Evolutionary conservation across 176 grass and related monocot species (phyloP), one percentile per base, ranked within the genome.

Genomic region (Ananas comosus): DNA sequence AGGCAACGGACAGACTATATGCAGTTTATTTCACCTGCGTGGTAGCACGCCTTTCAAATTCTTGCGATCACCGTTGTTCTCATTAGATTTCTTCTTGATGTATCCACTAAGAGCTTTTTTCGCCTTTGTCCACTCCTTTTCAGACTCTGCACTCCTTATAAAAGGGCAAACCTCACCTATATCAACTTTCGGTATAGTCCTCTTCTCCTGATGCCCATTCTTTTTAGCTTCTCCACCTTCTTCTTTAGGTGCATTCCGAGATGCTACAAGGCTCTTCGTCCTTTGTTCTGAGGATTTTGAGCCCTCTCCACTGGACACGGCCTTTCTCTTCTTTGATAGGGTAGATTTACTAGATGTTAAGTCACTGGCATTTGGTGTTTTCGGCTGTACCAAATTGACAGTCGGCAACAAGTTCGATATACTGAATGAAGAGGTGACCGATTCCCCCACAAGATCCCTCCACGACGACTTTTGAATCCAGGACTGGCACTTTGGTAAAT

Each of bases 391-490:
- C 64, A 70, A 48, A 80, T 68, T 85, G 70, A 56, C 58, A 77
- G 21, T 68, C 1, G 82, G 87, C 50, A 88, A 27, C 23, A 89
- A 53, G 49, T 85, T 74, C 11, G 82, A 88, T 73, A 88, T 42
- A 49, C 84, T 91, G 72, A 99, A 93, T 83, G 87, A 76, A 73
- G 57, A 67, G 50, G 22, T 70, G 28, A 75, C 67, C 50, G 74
- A 70, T 28, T 70, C 75, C 64, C 87, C 90, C 17, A 93, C 84
- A 71, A 99, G 84, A 57, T 88, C 80, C 53, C 73, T 93, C 90
- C 94, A 99, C 33, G 94, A 74, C 54, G 85, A 93, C 77, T 99
- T 99, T 75, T 99, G 94, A 77, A 82, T 85, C 94, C 94, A 99
- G 11, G 73, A 57, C 0, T 69, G 75, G 2, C 72, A 72, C 51